Evolutionary conservation across 129 eudicot genomes (phyloP).

Genomic region (Heracleum sosnowskyi): DNA sequence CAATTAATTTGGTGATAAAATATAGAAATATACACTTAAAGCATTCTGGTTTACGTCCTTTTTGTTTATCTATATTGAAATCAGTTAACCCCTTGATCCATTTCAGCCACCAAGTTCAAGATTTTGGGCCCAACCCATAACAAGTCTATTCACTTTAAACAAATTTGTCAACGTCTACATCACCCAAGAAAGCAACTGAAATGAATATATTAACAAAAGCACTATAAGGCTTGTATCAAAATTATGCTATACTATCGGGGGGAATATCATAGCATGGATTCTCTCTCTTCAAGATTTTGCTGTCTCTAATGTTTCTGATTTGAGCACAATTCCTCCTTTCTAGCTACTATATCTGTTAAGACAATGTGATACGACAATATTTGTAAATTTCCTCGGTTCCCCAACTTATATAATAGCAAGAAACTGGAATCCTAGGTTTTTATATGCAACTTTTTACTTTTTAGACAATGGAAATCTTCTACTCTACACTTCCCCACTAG

Average conservation of each 20-base stretch:
- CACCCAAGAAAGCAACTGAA: background rate
- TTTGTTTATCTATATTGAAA: background rate
- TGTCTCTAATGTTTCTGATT: background rate
- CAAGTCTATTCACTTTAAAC: background rate
- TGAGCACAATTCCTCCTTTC: background rate
- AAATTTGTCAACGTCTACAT: background rate
- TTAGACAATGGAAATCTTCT: background rate
- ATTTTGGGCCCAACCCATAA: background rate
- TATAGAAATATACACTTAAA: background rate
- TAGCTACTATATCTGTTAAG: background rate
- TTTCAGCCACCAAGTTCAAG: background rate
- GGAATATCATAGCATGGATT: background rate
- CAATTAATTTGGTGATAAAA: background rate
- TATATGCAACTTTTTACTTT: background rate
- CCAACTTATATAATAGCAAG: background rate
- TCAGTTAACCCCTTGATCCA: background rate
- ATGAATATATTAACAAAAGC: background rate
- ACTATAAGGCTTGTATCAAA: background rate
- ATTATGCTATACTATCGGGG: background rate
- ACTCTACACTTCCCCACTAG: background rate
- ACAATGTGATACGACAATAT: no score
- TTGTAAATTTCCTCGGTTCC: background rate
- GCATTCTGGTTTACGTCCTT: background rate
- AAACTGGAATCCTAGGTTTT: background rate
- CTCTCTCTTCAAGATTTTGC: background rate